These are phyloP conservation scores for Diplocarpon mali DNA, from an alignment of 2,329 filamentous ascomycete species.

Conservation along the genomic window DNA sequence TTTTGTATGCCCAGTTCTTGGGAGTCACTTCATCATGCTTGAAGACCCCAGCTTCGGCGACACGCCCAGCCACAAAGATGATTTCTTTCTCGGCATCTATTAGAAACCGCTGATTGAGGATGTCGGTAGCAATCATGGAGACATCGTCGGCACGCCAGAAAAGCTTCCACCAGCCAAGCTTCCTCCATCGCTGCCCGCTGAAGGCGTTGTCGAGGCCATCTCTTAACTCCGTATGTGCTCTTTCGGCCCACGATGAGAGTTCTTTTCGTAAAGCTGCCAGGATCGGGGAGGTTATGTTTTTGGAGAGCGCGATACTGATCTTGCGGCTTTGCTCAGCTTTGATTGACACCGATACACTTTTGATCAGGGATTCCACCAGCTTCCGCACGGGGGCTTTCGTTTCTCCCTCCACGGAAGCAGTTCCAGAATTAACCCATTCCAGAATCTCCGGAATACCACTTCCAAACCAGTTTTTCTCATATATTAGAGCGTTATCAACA, in stretches of 20 bases:
- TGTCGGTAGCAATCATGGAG: conserved; percentile 67
- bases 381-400: conserved; percentile 56
- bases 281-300: conserved; percentile 28
- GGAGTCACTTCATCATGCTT: conserved; percentile 2
- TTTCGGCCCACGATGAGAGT: conserved; percentile 64
- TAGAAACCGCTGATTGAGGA: conserved; percentile 68
- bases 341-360: conserved; percentile 41
- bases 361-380: conserved; percentile 57
- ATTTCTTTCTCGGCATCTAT: conserved; percentile 66
- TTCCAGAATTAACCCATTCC: conserved; percentile 50
- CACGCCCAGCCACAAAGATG: conserved; percentile 72
- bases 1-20: conserved; percentile 22
- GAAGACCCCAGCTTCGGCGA: conserved; percentile 50
- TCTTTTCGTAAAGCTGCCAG: conserved; percentile 40
- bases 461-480: conserved; percentile 62
- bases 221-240: conserved; percentile 73
- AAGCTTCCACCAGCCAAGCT: conserved; percentile 85
- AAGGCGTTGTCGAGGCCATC: conserved; percentile 71
- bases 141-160: conserved; percentile 94
- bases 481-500: conserved; percentile 57
- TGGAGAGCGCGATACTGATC: conserved; percentile 25
- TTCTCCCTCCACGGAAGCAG: conserved; percentile 29
- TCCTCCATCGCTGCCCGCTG: conserved; percentile 62
- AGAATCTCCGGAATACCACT: conserved; percentile 57
- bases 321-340: conserved; percentile 34